Conservation (phyloP, 805 yeast species). For the Kodamaea fukazawae region DNA sequence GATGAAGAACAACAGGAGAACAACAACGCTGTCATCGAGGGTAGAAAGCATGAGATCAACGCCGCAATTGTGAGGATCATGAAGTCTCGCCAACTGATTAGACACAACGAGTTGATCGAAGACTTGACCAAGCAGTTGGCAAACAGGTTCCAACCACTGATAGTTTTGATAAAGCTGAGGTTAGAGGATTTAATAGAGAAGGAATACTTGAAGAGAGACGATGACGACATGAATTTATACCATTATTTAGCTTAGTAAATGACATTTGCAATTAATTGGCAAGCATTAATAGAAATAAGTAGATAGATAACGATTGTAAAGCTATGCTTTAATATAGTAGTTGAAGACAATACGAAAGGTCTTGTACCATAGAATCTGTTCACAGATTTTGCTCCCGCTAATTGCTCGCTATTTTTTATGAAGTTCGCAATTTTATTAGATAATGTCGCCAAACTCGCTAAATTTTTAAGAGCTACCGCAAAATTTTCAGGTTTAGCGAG, state of each 20-base stretch:
- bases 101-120: constrained; percentile 63
- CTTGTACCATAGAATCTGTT: too few relatives aligned
- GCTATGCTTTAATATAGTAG: too few relatives aligned
- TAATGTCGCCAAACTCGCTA: too few relatives aligned
- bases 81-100: constrained; percentile 65
- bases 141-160: constrained; percentile 67
- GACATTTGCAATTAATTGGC: neutral
- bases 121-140: constrained; percentile 61
- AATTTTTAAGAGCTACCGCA: too few relatives aligned
- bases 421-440: too few relatives aligned
- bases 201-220: constrained; percentile 76
- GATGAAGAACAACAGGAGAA: constrained; percentile 55
- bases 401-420: too few relatives aligned
- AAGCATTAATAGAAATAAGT: too few relatives aligned
- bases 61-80: constrained; percentile 88
- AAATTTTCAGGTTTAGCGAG: too few relatives aligned
- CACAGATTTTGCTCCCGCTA: too few relatives aligned
- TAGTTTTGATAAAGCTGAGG: constrained; percentile 63
- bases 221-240: constrained; percentile 55
- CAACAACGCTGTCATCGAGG: constrained; percentile 54
- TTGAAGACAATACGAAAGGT: too few relatives aligned
- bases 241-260: constrained; percentile 60
- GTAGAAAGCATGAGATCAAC: constrained; percentile 67
- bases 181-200: constrained; percentile 74
- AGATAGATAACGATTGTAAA: too few relatives aligned